phyloP scores from a whole-genome alignment of 2,329 filamentous ascomycete species.

The Pseudophaeomoniella oleicola region DNA sequence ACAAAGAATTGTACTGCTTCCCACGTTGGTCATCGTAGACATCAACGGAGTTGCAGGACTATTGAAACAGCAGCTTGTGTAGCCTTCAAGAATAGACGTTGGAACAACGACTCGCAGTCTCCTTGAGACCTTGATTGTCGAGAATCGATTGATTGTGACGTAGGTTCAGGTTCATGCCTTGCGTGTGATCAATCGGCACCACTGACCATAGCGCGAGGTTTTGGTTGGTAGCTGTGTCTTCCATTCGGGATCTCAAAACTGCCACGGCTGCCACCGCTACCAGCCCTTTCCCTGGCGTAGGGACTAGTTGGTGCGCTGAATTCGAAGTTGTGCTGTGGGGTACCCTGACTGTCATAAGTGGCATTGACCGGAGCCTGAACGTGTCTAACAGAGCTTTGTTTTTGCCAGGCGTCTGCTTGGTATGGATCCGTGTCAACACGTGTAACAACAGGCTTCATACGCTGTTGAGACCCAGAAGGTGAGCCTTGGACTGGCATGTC shows the following conservation, averaged over 20 bases:
- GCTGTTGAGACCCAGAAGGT: slow-evolving; percentile 22
- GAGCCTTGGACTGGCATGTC: slow-evolving; percentile 37
- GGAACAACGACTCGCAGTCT: too few relatives aligned
- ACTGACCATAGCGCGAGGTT: slow-evolving; percentile 9
- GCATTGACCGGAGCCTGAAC: slow-evolving; percentile 33
- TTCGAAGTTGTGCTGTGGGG: slow-evolving; percentile 7
- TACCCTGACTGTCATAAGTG: slow-evolving; percentile 2
- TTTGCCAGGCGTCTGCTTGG: slow-evolving; percentile 55
- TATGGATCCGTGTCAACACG: slow-evolving; percentile 76
- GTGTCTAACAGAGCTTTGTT: slow-evolving; percentile 70
- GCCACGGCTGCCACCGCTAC: slow-evolving; percentile 10
- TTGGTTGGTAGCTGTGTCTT: slow-evolving; percentile 12
- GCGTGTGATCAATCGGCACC: not conserved
- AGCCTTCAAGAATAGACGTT: too few relatives aligned
- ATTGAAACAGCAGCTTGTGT: too few relatives aligned
- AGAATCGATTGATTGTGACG: too few relatives aligned
- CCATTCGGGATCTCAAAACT: slow-evolving; percentile 7
- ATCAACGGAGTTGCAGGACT: too few relatives aligned
- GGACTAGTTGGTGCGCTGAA: slow-evolving; percentile 11
- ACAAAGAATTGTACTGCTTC: too few relatives aligned
- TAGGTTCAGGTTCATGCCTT: too few relatives aligned
- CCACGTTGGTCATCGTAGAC: too few relatives aligned
- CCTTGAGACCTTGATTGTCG: too few relatives aligned
- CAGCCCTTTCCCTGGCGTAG: slow-evolving; percentile 10
- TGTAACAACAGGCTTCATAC: slow-evolving; percentile 35